A percentile compares a stretch with the other conserved stretches of the same genome.
phyloP scores from a whole-genome alignment of 2,329 filamentous ascomycete genomes.

The Aspergillus fischeri region DNA sequence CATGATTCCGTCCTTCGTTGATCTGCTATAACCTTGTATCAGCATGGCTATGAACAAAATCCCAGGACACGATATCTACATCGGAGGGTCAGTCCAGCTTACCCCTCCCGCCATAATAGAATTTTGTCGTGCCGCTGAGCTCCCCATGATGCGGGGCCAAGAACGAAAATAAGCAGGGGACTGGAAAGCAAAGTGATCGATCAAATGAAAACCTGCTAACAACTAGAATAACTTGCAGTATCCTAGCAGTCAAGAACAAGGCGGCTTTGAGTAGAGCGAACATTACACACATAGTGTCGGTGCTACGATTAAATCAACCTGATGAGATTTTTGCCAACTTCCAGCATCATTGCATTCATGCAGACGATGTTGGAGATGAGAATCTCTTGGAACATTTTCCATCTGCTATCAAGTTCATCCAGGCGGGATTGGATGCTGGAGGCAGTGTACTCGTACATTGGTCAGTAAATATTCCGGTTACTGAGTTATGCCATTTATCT shows the following conservation, averaged over 20 bases:
- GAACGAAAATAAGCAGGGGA: not conserved
- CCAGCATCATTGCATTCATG: slow-evolving; percentile 72
- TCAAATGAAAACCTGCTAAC: slow-evolving; percentile 1
- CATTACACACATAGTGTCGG: slow-evolving; percentile 89
- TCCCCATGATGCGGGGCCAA: slow-evolving; percentile 3
- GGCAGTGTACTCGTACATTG: slow-evolving; percentile 65
- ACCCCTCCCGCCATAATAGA: slow-evolving; percentile 4
- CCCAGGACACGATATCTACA: slow-evolving; percentile 67
- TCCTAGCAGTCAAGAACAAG: slow-evolving; percentile 72
- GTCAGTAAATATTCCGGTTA: slow-evolving; percentile 42
- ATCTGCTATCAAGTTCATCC: slow-evolving; percentile 75
- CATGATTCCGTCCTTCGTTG: not conserved
- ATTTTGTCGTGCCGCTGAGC: not conserved
- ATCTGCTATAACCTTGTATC: not conserved
- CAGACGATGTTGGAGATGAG: slow-evolving; percentile 87
- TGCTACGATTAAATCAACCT: slow-evolving; percentile 60
- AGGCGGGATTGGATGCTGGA: slow-evolving; percentile 63
- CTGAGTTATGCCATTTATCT: slow-evolving; percentile 20
- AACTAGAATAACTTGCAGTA: slow-evolving; percentile 49
- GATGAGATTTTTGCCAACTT: slow-evolving; percentile 58
- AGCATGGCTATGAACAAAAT: slow-evolving; percentile 57
- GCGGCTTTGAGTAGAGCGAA: slow-evolving; percentile 65
- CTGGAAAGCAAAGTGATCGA: not conserved
- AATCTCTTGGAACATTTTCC: slow-evolving; percentile 81
- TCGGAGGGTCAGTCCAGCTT: slow-evolving; percentile 62